Base-by-base conservation (phyloP, 2,329 filamentous ascomycete species). In the Tolypocladium nubicola region DNA sequence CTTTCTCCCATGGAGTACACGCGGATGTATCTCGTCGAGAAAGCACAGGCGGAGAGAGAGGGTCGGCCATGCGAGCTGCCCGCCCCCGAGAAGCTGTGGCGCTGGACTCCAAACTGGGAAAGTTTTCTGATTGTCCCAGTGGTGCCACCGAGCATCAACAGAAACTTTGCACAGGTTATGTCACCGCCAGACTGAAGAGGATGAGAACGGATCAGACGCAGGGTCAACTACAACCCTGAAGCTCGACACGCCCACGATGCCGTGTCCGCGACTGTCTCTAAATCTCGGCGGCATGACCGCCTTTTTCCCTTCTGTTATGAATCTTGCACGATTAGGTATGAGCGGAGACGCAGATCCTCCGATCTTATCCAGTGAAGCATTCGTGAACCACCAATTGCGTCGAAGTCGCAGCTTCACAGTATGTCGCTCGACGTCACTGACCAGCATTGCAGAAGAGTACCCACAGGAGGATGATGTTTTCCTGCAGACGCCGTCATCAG, bases 1-100 rank as follows among this genome's bases (percentile, higher is more conserved):
- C 53, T 76, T 4, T 74, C 73, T 1, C 71, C 72, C 1, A 73
- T 75, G 71, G 73, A 76, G 49, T 75, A 75, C 53, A 57, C 65
- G 10, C 67, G 73, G 9, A 61, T 67, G 7, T 72, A 70, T 52
- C 63, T 73, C 39, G 58, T 75, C 2, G 68, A 72, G 52, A 67
- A 71, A 49, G 64, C 68, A 6, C 57, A 60, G 16, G 63, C 68
- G 14, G 62, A 66, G 19, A 64, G 59, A 23, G 63, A 71, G 13
- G 56, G 59, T 10, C 59, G 63, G 6, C 45, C 60, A 2, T 71
- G 68, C 52, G 62, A 66, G 23, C 61, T 75, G 6, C 67, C 65
- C 14, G 59, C 60, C 19, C 70, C 71, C 2, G 59, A 60, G 16
- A 66, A 68, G 52, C 56, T 56, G 8, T 71, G 68, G 67, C 65